Evolutionary conservation across 2,329 filamentous ascomycete species (phyloP).

Genomic region (Fusarium anguioides): DNA sequence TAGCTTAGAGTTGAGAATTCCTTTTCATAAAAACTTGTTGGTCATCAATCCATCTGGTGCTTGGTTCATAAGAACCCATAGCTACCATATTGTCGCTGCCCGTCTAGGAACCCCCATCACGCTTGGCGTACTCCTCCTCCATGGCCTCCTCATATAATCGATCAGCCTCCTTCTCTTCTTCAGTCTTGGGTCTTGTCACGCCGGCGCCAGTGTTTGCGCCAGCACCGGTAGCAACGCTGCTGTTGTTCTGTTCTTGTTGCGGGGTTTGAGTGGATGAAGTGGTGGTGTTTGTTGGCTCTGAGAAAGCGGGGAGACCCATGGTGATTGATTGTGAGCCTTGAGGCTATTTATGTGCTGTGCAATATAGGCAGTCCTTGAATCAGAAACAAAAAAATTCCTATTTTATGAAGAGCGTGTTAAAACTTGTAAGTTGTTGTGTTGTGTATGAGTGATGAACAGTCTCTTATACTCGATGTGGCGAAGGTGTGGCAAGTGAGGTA

Average conservation of each 20-base stretch:
- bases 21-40: not conserved
- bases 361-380: no score
- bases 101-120: constrained; percentile 60
- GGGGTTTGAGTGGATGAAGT: constrained; percentile 8
- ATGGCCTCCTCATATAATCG: constrained; percentile 63
- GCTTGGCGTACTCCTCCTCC: constrained; percentile 67
- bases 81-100: not conserved
- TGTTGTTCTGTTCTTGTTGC: constrained; percentile 26
- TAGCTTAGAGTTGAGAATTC: not conserved
- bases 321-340: not conserved
- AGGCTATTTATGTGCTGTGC: not conserved
- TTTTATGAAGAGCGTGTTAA: not conserved
- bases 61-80: not conserved
- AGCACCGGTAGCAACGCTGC: constrained; percentile 52
- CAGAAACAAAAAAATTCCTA: no score
- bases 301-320: constrained; percentile 48
- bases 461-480: constrained; percentile 43
- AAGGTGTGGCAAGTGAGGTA: constrained; percentile 43
- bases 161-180: constrained; percentile 62
- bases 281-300: constrained; percentile 14
- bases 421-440: not conserved
- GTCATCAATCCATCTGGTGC: not conserved
- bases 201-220: constrained; percentile 63
- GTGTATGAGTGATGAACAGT: not conserved
- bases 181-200: constrained; percentile 59